These are phyloP conservation scores for Inga oerstediana DNA, from an alignment of 306 rosid genomes.

Conservation along the genomic window DNA sequence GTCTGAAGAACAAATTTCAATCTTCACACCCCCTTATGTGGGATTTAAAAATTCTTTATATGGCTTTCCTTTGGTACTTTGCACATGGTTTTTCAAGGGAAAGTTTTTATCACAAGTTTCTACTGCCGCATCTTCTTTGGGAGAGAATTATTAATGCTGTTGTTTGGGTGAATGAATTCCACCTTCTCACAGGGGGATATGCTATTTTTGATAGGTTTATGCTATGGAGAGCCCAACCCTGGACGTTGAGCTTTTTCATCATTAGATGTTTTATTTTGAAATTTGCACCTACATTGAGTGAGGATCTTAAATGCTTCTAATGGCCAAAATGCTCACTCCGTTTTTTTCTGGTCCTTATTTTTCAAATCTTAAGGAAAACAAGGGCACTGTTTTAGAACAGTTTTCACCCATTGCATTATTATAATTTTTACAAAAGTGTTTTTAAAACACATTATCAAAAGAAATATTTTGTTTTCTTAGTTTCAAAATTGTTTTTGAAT, in stretches of 20 bases:
- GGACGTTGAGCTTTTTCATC: neutral
- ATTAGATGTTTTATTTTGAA: neutral
- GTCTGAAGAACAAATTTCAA: constrained; percentile 56
- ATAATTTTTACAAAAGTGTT: neutral
- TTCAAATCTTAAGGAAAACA: neutral
- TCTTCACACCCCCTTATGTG: constrained; percentile 3
- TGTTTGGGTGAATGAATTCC: neutral
- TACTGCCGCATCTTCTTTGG: neutral
- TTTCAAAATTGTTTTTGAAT: neutral
- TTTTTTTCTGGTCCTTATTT: neutral
- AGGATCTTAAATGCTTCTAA: neutral
- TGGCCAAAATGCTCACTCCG: neutral
- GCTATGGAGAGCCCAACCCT: neutral
- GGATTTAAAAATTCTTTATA: neutral
- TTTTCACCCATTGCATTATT: neutral
- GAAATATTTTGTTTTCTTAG: neutral
- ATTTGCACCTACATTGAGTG: neutral
- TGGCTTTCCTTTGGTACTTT: neutral
- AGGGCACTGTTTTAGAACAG: neutral
- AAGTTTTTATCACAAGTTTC: neutral
- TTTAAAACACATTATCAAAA: neutral
- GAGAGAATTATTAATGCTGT: neutral
- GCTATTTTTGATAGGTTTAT: neutral
- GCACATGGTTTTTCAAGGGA: neutral
- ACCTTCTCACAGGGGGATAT: neutral